A percentile compares a stretch with the other conserved stretches of the same genome.
Conservation (phyloP, 805 yeast genomes). For the Allodekkera sacchari region DNA sequence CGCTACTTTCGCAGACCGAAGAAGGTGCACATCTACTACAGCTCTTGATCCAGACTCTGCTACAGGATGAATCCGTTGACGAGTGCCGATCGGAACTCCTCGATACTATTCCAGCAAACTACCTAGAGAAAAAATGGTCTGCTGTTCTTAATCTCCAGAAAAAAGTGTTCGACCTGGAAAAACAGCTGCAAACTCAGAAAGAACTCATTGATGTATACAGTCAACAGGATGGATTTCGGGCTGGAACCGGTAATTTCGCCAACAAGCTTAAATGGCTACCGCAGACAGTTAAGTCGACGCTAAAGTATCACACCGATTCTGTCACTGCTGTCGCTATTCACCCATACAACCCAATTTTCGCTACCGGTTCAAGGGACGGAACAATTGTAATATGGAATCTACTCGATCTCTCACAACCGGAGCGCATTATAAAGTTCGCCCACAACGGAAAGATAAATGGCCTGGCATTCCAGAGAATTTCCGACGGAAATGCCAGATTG, state of each 20-base stretch:
- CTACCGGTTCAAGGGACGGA: conserved; percentile 68
- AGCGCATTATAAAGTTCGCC: conserved; percentile 51
- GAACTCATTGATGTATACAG: conserved; percentile 30
- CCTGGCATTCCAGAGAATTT: conserved; percentile 44
- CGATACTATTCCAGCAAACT: conserved; percentile 19
- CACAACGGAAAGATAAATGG: conserved; percentile 66
- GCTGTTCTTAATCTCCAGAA: conserved; percentile 76
- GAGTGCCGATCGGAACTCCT: not conserved
- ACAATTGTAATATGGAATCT: conserved; percentile 64
- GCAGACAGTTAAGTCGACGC: conserved; percentile 29
- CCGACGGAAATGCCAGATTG: conserved; percentile 10
- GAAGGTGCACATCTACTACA: too few relatives aligned
- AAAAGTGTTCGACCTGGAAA: conserved; percentile 61
- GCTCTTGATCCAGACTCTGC: not conserved
- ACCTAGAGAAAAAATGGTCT: conserved; percentile 75
- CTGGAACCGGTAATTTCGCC: conserved; percentile 6
- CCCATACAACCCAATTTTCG: conserved; percentile 59
- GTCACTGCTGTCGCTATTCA: conserved; percentile 63
- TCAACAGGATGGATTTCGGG: conserved; percentile 5
- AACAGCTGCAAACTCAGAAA: conserved; percentile 40
- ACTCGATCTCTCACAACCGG: conserved; percentile 51
- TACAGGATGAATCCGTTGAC: not conserved
- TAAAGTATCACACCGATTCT: conserved; percentile 50
- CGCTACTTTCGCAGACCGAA: too few relatives aligned
- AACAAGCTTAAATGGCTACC: conserved; percentile 59